phyloP scores from a whole-genome alignment of 2,329 filamentous ascomycete species.

The Alternaria conjuncta region DNA sequence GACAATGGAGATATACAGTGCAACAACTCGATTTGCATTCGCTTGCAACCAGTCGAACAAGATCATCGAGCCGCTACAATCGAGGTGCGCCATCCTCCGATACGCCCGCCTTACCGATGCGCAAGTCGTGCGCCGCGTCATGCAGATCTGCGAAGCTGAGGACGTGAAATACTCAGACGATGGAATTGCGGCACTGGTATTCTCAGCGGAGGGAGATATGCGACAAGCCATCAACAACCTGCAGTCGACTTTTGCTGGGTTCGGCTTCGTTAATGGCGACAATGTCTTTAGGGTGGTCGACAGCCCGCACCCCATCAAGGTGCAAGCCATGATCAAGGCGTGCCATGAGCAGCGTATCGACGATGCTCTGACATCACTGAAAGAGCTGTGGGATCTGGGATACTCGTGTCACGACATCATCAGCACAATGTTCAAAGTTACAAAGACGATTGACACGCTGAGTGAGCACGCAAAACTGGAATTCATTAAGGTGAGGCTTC shows the following conservation, averaged over 20 bases:
- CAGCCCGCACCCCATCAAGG: conserved; percentile 95
- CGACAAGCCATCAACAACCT: conserved; percentile 98
- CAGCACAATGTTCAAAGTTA: conserved; percentile 98
- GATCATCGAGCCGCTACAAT: conserved; percentile 98
- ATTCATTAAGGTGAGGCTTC: conserved; percentile 72
- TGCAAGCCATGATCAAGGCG: conserved; percentile 97
- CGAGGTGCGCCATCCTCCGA: conserved; percentile 91
- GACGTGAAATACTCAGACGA: conserved; percentile 90
- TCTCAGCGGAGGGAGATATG: conserved; percentile 98
- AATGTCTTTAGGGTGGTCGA: conserved; percentile 99
- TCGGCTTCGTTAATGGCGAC: conserved; percentile 95
- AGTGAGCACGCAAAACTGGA: conserved; percentile 96
- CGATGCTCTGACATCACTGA: conserved; percentile 80
- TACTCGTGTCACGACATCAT: conserved; percentile 99
- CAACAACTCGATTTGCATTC: conserved; percentile 95
- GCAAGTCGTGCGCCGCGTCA: conserved; percentile 86
- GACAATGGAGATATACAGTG: conserved; percentile 99
- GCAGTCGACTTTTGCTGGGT: conserved; percentile 90
- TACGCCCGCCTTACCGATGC: conserved; percentile 91
- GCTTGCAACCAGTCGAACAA: conserved; percentile 99
- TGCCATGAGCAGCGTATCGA: conserved; percentile 94
- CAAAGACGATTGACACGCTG: conserved; percentile 89
- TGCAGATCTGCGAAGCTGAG: conserved; percentile 93
- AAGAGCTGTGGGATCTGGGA: conserved; percentile 91
- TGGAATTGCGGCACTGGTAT: conserved; percentile 92